Base-by-base conservation (phyloP, 1,139 yeast species). In the Taphrina sp. region DNA sequence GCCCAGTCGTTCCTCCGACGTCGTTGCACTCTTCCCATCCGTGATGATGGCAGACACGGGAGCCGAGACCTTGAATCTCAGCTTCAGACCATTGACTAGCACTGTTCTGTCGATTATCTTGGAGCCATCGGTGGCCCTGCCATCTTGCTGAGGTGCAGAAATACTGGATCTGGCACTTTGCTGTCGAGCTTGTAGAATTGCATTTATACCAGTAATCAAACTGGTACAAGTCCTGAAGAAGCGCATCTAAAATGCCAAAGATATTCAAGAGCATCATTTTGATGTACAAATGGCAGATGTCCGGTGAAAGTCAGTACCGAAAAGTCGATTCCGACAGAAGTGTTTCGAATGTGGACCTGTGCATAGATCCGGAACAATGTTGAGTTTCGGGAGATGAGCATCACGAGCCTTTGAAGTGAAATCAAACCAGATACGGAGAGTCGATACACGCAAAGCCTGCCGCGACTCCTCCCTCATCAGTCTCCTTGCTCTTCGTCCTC, bases 391-490 rank as follows among this genome's bases (percentile, higher is more conserved):
- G n/a, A n/a, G n/a, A n/a, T n/a, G n/a, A n/a, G n/a, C n/a, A n/a
- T n/a, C n/a, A n/a, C n/a, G n/a, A n/a, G n/a, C n/a, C n/a, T n/a
- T n/a, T n/a, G n/a, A n/a, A n/a, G n/a, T n/a, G n/a, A n/a, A n/a
- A n/a, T n/a, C n/a, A 26, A 12, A 26, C 31, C 31, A 49, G 26
- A 22, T 33, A 17, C 16, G 46, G 46, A 12, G 46, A 38, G 70
- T 92, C 98, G 53, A 92, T 88, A 70, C 96, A 89, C 8, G 97
- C 98, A 71, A 86, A 92, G 0, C 98, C 98, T 12, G 98, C 97
- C 28, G 97, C 97, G 31, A 92, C 96, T 35, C 98, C 98, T 49
- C 98, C 98, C 73, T 92, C 98, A 69, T 92, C 82, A 57, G 95
- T 85, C 2, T 84, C 74, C 62, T 87, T 83, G 59, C 89, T 80